Percentiles rank a stretch among this genome's conserved stretches.
Evolutionary conservation across 179 eudicot species (phyloP).

Genomic region (Beta lomatogona): DNA sequence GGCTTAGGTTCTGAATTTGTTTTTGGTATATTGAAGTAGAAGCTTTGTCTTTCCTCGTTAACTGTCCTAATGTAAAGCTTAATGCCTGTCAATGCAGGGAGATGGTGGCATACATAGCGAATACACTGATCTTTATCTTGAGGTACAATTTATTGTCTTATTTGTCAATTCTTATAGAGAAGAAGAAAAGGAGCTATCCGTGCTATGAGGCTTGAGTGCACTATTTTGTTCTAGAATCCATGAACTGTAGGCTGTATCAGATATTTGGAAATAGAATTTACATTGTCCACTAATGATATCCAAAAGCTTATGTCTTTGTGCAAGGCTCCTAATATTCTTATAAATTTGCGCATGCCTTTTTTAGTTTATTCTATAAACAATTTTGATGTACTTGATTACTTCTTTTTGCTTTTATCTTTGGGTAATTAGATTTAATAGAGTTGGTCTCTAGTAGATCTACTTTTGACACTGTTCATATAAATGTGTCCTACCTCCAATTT

Average conservation of each 20-base stretch:
- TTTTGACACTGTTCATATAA: background rate
- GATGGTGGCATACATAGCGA: constrained; percentile 96
- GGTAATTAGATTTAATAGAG: background rate
- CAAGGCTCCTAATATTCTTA: background rate
- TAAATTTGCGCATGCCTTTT: background rate
- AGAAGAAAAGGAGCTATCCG: background rate
- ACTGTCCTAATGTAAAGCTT: background rate
- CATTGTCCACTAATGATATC: background rate
- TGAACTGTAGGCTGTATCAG: background rate
- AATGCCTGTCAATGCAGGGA: constrained; percentile 60
- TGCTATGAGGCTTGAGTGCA: background rate
- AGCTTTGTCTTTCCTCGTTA: background rate
- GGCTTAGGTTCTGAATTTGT: too few species aligned
- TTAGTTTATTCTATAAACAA: background rate
- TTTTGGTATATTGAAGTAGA: background rate
- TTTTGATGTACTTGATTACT: background rate
- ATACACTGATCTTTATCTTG: constrained; percentile 87
- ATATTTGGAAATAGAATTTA: background rate
- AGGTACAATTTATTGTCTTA: constrained; percentile 45
- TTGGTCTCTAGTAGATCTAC: background rate
- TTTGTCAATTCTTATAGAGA: background rate
- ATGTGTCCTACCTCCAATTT: too few species aligned
- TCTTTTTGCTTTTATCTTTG: background rate
- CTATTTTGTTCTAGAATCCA: background rate
- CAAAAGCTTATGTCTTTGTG: background rate